Conservation (phyloP, 768 basidiomycete genomes). For the Leccinum variicolor region DNA sequence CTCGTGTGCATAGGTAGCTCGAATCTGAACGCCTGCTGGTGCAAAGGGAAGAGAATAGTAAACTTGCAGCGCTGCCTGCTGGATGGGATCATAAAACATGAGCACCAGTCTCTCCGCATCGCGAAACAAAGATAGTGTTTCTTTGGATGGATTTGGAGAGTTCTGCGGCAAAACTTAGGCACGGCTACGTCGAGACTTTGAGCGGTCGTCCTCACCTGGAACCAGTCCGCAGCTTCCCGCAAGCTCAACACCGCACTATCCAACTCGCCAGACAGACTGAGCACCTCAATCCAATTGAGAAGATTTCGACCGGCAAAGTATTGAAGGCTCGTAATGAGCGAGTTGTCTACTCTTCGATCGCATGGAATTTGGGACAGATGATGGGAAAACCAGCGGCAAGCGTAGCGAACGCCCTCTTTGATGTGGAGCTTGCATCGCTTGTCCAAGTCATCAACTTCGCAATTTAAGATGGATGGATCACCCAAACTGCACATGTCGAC, state of each 20-base stretch:
- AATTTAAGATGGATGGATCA: constrained; percentile 10
- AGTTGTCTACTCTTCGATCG: background rate
- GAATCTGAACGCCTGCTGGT: constrained; percentile 8
- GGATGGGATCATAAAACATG: constrained; percentile 19
- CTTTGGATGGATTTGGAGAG: constrained; percentile 4
- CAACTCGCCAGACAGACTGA: constrained; percentile 17
- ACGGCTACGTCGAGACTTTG: background rate
- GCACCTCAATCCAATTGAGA: constrained; percentile 19
- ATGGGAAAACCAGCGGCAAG: constrained; percentile 19
- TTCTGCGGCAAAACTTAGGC: constrained; percentile 5
- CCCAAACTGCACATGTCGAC: constrained; percentile 13
- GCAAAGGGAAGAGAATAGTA: constrained; percentile 12
- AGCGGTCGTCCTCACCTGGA: constrained; percentile 5
- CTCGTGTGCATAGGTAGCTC: constrained; percentile 7
- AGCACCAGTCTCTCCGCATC: constrained; percentile 20
- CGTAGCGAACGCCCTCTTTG: constrained; percentile 15
- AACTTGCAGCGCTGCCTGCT: constrained; percentile 15
- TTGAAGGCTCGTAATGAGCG: constrained; percentile 9
- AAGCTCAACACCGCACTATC: constrained; percentile 13
- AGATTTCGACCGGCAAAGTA: constrained; percentile 7
- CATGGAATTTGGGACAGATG: constrained; percentile 13
- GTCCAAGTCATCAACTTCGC: constrained; percentile 12
- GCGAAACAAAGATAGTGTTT: constrained; percentile 8
- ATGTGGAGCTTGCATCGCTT: constrained; percentile 11
- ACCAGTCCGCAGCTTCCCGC: constrained; percentile 10